Conservation (phyloP, 1,284 basidiomycete genomes). For the Ceratobasidium papillatum region DNA sequence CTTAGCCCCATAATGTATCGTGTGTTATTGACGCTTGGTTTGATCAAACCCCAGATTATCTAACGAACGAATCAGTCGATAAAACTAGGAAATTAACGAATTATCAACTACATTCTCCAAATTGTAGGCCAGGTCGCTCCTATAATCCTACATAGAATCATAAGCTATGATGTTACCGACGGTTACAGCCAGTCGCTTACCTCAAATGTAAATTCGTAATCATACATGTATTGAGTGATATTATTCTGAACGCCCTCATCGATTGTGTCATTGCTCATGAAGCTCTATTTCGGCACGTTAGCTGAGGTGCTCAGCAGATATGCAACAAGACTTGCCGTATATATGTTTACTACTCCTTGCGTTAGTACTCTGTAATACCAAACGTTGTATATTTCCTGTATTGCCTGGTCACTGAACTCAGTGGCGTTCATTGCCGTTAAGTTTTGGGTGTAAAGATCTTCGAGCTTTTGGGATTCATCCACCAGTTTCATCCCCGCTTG, state of each 20-base stretch:
- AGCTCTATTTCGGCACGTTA: background rate
- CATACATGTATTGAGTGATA: background rate
- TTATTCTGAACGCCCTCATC: background rate
- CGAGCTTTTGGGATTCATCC: background rate
- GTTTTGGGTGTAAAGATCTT: background rate
- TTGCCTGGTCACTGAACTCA: background rate
- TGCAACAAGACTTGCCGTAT: background rate
- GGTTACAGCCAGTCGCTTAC: background rate
- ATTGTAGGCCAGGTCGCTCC: background rate
- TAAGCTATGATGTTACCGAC: background rate
- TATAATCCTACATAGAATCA: background rate
- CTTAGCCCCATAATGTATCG: slow-evolving; percentile 14
- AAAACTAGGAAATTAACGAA: background rate
- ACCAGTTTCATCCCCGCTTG: background rate
- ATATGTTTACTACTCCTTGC: background rate
- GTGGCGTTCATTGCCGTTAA: background rate
- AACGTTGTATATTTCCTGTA: background rate
- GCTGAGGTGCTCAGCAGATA: too few species aligned
- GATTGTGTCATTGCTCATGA: slow-evolving; percentile 1
- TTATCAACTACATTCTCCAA: background rate
- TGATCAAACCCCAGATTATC: background rate
- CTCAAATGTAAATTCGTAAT: background rate
- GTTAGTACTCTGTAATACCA: background rate
- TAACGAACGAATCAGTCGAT: too few species aligned
- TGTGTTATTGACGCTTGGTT: background rate